A percentile compares a stretch with the other conserved stretches of the same genome.
Conservation (phyloP, 208 protist genomes). For the Jaenimonas drosophilae region DNA sequence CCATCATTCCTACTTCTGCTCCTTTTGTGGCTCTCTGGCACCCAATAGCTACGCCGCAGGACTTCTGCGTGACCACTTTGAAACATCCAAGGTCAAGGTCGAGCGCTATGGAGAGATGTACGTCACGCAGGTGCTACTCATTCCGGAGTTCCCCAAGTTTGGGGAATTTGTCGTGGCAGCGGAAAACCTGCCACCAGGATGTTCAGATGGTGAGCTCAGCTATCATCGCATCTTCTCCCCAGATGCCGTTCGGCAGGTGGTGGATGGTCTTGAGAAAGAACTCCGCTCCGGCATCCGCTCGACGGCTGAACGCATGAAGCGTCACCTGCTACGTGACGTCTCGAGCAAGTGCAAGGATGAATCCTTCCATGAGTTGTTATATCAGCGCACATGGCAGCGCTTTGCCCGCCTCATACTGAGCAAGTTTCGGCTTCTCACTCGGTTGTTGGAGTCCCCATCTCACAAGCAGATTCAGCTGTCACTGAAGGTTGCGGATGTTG, state of each 20-base stretch:
- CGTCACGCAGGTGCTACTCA: constrained; percentile 68
- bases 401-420: constrained; percentile 54
- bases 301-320: constrained; percentile 65
- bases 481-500: too few species aligned
- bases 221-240: constrained; percentile 61
- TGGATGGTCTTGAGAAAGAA: constrained; percentile 57
- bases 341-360: constrained; percentile 29
- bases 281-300: constrained; percentile 47
- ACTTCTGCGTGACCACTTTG: constrained; percentile 56
- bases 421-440: constrained; percentile 59
- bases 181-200: constrained; percentile 66
- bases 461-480: too few species aligned
- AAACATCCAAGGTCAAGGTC: constrained; percentile 47
- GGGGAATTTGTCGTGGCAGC: constrained; percentile 62
- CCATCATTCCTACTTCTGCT: constrained; percentile 86
- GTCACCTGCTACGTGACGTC: constrained; percentile 74
- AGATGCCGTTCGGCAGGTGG: constrained; percentile 48
- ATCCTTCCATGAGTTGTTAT: constrained; percentile 69
- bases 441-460: constrained; percentile 44
- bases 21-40: constrained; percentile 59
- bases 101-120: constrained; percentile 83
- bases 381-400: constrained; percentile 78
- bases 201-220: constrained; percentile 76
- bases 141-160: constrained; percentile 68
- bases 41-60: constrained; percentile 35